Conservation (phyloP, 139 green algal species). For the Astrephomene gubernaculifera region DNA sequence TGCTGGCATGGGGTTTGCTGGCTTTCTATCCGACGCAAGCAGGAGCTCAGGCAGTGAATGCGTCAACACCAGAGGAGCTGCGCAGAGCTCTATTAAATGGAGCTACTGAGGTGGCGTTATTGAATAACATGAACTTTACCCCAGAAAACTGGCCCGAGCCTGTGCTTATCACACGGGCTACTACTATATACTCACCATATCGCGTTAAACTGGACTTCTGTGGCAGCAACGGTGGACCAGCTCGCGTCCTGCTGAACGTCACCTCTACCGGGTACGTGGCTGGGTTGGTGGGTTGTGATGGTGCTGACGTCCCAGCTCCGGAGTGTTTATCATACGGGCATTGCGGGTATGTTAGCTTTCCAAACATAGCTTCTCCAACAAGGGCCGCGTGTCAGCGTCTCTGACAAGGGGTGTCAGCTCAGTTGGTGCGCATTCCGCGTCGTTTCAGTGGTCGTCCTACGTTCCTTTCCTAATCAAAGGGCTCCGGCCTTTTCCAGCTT, state of each 20-base stretch:
- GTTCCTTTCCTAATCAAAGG: too few species aligned
- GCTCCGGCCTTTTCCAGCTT: too few species aligned
- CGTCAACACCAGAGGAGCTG: not conserved
- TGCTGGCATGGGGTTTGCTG: too few species aligned
- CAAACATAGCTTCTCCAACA: not conserved
- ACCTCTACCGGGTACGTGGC: not conserved
- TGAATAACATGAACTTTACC: not conserved
- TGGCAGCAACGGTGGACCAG: not conserved
- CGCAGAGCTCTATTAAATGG: not conserved
- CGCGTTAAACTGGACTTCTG: constrained; percentile 24
- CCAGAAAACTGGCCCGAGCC: not conserved
- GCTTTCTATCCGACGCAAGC: too few species aligned
- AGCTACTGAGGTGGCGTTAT: not conserved
- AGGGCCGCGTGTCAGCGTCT: not conserved
- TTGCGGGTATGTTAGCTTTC: not conserved
- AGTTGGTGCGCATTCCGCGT: too few species aligned
- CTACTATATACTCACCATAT: constrained; percentile 1
- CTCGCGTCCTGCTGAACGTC: not conserved
- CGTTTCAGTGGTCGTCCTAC: too few species aligned
- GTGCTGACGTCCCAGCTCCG: too few species aligned
- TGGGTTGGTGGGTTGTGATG: not conserved
- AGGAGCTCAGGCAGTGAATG: not conserved
- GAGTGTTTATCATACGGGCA: not conserved
- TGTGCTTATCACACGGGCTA: not conserved
- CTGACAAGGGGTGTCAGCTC: not conserved